Evolutionary conservation across 2,329 filamentous ascomycete genomes (phyloP).

Genomic region (Cladosporium phlei): DNA sequence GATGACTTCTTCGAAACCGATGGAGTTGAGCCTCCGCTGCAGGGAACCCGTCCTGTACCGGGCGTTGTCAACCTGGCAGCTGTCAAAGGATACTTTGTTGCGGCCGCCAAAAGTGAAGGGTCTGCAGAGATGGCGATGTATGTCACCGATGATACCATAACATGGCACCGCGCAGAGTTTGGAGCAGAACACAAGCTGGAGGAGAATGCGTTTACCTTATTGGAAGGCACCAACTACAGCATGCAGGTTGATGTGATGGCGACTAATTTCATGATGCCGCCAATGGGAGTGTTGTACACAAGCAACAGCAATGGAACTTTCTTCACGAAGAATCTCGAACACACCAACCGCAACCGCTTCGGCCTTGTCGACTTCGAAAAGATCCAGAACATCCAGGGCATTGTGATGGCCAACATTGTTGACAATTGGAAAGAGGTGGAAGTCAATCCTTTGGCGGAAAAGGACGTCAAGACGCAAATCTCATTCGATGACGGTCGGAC

Average conservation of each 20-base stretch:
- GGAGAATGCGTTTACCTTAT: constrained; percentile 80
- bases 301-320: constrained; percentile 98
- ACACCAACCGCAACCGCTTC: constrained; percentile 75
- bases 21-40: constrained; percentile 69
- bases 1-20: constrained; percentile 71
- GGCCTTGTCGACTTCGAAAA: constrained; percentile 95
- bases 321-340: constrained; percentile 84
- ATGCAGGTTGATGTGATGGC: constrained; percentile 94
- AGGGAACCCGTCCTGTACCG: constrained; percentile 62
- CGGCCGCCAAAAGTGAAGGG: constrained; percentile 70
- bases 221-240: constrained; percentile 96
- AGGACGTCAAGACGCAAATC: constrained; percentile 74
- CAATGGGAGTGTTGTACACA: constrained; percentile 85
- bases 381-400: constrained; percentile 82
- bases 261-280: constrained; percentile 43
- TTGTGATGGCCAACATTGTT: constrained; percentile 85
- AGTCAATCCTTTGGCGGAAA: constrained; percentile 46
- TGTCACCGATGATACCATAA: constrained; percentile 74
- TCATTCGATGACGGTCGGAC: constrained; percentile 93
- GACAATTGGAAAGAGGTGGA: constrained; percentile 77
- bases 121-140: constrained; percentile 91
- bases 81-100: constrained; percentile 82
- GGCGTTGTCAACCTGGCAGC: constrained; percentile 77
- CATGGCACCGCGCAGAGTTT: constrained; percentile 91
- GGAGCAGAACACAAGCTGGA: constrained; percentile 72